Conservation (phyloP, 78 protist genomes). For the Planoprotostelium fungivorum region DNA sequence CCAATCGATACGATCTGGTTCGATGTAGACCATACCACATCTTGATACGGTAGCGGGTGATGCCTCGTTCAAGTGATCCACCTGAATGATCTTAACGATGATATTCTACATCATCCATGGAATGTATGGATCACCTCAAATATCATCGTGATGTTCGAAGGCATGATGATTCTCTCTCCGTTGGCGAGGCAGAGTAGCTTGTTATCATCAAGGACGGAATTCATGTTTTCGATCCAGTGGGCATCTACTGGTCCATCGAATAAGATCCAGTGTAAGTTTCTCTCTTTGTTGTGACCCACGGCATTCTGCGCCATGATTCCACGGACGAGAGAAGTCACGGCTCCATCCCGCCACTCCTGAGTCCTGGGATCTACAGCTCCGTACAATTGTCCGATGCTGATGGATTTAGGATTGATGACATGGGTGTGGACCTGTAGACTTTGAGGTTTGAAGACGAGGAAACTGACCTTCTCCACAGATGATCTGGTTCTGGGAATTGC, state of each 20-base stretch:
- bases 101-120: too few relatives aligned
- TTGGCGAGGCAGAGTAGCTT: conserved; percentile 77
- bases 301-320: conserved; percentile 34
- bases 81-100: conserved; percentile 5
- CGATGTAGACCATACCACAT: conserved; percentile 77
- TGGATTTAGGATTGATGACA: conserved; percentile 82
- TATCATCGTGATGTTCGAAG: conserved; percentile 57
- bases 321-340: conserved; percentile 84
- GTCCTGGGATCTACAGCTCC: conserved; percentile 87
- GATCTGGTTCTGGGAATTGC: conserved; percentile 39
- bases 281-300: background rate
- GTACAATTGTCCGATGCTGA: conserved; percentile 74
- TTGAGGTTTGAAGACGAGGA: background rate
- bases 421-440: conserved; percentile 11
- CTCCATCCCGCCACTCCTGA: conserved; percentile 92
- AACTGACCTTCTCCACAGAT: background rate
- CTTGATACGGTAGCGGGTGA: conserved; percentile 79
- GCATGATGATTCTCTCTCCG: conserved; percentile 80
- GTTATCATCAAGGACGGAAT: conserved; percentile 92
- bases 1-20: conserved; percentile 14
- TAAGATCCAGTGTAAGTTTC: conserved; percentile 70
- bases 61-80: background rate
- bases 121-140: conserved; percentile 62
- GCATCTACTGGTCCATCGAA: conserved; percentile 92
- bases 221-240: conserved; percentile 85